Base-by-base conservation (phyloP, 1,139 yeast species). In the Zygosaccharomyces pseudobailii region DNA sequence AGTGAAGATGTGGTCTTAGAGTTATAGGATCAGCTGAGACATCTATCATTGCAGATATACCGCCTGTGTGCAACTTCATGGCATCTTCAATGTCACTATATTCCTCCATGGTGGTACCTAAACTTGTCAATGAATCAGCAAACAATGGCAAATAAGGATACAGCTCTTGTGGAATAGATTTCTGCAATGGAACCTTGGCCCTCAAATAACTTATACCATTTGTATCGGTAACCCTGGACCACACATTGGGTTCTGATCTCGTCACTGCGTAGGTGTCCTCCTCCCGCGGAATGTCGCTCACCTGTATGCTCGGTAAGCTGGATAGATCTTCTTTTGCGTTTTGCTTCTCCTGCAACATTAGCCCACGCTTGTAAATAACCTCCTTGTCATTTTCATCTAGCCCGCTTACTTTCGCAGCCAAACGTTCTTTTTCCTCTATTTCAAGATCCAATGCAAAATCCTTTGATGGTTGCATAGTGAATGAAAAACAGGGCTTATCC, bases 41-140 rank as follows among this genome's bases (percentile, higher is more conserved):
- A 52, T 76, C 73, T 17, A 82, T 71, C 23, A 78, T 73, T 23
- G 89, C 78, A 2, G 79, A 70, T 19, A 92, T 67, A 0, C 97
- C 97, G 20, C 98, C 98, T 0, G 98, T 89, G 51, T 77, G 74
- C 44, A 83, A 73, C 60, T 84, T 87, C 54, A 94, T 89, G 46
- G 81, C 80, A 52, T 92, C 89, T 63, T 92, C 98, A 51, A 92
- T 76, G 39, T 82, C 85, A 19, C 89, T 86, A 76, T 87, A 87
- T 1, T 84, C 66, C 48, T 84, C 81, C 6, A 68, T 62, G 3
- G 70, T 63, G 0, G 98, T 90, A 13, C 99, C 99, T 53, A 92
- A 73, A 60, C 84, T 87, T 3, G 95, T 85, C 54, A 90, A 73
- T 45, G 96, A 86, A 23, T 84, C 84, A 8, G 85, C 73, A 67